These are phyloP conservation scores for Turnera subulata DNA, from an alignment of 345 rosid genomes.

Conservation along the genomic window DNA sequence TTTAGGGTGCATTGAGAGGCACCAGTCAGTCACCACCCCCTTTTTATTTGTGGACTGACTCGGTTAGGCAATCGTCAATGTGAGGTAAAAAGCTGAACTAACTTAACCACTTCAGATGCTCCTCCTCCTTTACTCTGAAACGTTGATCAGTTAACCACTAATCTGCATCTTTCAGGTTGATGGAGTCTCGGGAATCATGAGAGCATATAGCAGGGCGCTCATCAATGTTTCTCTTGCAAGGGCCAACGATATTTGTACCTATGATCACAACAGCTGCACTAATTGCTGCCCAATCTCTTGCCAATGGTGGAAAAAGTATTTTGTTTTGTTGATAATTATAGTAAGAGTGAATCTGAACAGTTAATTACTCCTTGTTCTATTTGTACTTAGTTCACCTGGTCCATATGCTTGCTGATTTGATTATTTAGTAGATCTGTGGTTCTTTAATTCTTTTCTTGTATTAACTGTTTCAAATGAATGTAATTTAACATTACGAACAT, in stretches of 20 bases:
- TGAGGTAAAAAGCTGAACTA: constrained; percentile 45
- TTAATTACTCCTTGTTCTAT: constrained; percentile 2
- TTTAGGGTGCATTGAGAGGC: too few species aligned
- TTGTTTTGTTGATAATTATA: constrained; percentile 77
- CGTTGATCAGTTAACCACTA: constrained; percentile 5
- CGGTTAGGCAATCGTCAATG: constrained; percentile 65
- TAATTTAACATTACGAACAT: neutral
- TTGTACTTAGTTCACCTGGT: neutral
- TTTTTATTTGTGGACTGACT: too few species aligned
- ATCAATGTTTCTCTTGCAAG: constrained; percentile 87
- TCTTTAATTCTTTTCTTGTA: constrained; percentile 93
- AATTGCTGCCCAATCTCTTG: constrained; percentile 70
- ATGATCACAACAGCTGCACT: constrained; percentile 66
- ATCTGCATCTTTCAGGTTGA: constrained; percentile 57
- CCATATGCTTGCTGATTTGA: too few species aligned
- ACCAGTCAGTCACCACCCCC: too few species aligned
- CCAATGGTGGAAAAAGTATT: constrained; percentile 60
- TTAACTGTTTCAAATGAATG: constrained; percentile 78
- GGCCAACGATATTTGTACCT: constrained; percentile 91
- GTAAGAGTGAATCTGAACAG: constrained; percentile 35
- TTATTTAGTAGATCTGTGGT: constrained; percentile 82
- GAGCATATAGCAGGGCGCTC: constrained; percentile 75
- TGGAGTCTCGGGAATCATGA: constrained; percentile 84
- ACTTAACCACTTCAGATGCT: constrained; percentile 5
- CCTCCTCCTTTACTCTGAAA: neutral